Percentiles rank a stretch among this genome's conserved stretches.
These are phyloP conservation scores for Trichosporon sp. DNA, from an alignment of 1,284 basidiomycete genomes.

Conservation along the genomic window DNA sequence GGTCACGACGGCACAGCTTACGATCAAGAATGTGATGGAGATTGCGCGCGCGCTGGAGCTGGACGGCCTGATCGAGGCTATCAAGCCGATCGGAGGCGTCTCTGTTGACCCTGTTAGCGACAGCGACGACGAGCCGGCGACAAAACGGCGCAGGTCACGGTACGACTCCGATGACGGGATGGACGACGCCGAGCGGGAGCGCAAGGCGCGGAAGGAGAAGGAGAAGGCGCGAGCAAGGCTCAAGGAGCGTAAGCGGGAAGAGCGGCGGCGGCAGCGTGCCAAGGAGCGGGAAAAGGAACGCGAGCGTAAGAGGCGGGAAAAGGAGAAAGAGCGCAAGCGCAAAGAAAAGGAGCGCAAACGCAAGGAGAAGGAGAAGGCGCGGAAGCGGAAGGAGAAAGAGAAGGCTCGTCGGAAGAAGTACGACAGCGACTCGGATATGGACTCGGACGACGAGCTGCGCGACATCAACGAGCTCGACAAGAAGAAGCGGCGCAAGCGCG, in stretches of 20 bases:
- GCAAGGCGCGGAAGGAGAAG: constrained; percentile 21
- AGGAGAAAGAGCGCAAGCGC: constrained; percentile 29
- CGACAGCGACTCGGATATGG: constrained; percentile 15
- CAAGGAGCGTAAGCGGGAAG: constrained; percentile 20
- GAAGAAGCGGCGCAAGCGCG: constrained; percentile 14
- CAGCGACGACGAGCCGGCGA: constrained; percentile 17
- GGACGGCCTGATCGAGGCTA: constrained; percentile 42
- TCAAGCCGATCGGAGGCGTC: constrained; percentile 43
- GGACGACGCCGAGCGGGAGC: constrained; percentile 27
- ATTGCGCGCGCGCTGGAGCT: constrained; percentile 44
- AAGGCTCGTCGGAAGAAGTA: constrained; percentile 29
- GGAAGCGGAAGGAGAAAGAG: constrained; percentile 29
- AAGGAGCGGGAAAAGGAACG: constrained; percentile 29
- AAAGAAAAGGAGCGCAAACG: constrained; percentile 28
- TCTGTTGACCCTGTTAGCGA: constrained; percentile 18
- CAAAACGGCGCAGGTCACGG: constrained; percentile 19
- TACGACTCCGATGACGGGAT: constrained; percentile 20
- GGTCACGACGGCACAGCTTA: constrained; percentile 28
- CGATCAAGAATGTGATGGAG: constrained; percentile 46
- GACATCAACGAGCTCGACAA: constrained; percentile 11
- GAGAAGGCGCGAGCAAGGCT: constrained; percentile 24
- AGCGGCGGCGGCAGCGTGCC: constrained; percentile 21
- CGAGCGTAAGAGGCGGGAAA: constrained; percentile 25
- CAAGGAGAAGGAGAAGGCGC: constrained; percentile 28
- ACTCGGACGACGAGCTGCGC: constrained; percentile 21